These are phyloP conservation scores for Zygosaccharomyces siamensis DNA, from an alignment of 805 yeast species.

Conservation along the genomic window DNA sequence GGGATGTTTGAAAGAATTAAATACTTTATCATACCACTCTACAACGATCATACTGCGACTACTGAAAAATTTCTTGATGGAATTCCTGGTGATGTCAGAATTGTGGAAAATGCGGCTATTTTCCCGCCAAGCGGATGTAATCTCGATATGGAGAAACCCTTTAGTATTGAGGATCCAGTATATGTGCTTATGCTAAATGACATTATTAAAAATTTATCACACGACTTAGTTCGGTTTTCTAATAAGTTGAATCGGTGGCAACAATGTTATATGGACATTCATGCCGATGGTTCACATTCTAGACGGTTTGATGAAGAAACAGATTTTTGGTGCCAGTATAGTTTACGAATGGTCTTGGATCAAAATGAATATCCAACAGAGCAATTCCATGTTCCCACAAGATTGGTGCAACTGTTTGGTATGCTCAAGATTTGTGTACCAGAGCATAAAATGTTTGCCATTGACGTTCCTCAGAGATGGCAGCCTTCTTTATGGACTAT, in stretches of 20 bases:
- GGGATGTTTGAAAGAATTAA: slow-evolving; percentile 26
- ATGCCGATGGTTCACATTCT: slow-evolving; percentile 6
- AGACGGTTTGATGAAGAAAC: slow-evolving; percentile 14
- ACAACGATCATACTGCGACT: slow-evolving; percentile 12
- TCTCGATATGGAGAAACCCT: slow-evolving; percentile 2
- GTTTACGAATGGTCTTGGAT: slow-evolving; percentile 12
- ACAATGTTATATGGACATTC: slow-evolving; percentile 24
- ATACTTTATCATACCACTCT: slow-evolving; percentile 29
- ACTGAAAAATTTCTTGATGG: slow-evolving; percentile 5
- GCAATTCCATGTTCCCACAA: slow-evolving; percentile 23
- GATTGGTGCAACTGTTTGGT: slow-evolving; percentile 26
- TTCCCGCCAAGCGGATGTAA: slow-evolving; percentile 11
- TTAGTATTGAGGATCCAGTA: slow-evolving; percentile 29
- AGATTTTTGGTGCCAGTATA: slow-evolving; percentile 26
- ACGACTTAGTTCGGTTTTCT: slow-evolving; percentile 25
- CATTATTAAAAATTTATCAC: slow-evolving; percentile 24
- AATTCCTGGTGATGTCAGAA: slow-evolving; percentile 21
- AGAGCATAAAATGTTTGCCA: slow-evolving; percentile 25
- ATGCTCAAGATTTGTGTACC: slow-evolving; percentile 23
- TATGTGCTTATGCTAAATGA: slow-evolving; percentile 30
- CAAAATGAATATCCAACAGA: background rate
- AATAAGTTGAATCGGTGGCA: slow-evolving; percentile 17
- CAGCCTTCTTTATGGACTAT: slow-evolving; percentile 12
- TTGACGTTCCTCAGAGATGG: slow-evolving; percentile 26
- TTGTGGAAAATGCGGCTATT: slow-evolving; percentile 17